phyloP scores from a whole-genome alignment of 2,329 filamentous ascomycete species.

The Canariomyces notabilis region DNA sequence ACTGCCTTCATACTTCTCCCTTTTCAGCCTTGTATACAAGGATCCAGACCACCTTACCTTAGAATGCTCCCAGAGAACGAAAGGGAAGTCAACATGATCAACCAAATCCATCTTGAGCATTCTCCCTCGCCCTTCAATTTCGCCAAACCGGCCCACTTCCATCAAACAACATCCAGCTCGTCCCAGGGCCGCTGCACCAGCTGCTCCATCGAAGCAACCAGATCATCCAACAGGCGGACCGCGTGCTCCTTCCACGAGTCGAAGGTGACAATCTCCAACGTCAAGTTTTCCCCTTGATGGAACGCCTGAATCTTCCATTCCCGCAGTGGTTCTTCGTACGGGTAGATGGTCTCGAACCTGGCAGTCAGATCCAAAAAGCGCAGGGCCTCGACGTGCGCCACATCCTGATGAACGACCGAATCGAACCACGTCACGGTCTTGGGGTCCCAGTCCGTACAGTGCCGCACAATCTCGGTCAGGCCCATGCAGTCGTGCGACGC shows the following conservation, averaged over 20 bases:
- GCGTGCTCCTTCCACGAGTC: slow-evolving; percentile 51
- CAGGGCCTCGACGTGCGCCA: slow-evolving; percentile 55
- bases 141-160: not conserved
- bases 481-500: slow-evolving; percentile 49
- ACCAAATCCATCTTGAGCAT: not conserved
- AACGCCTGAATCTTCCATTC: slow-evolving; percentile 61
- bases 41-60: too few species aligned
- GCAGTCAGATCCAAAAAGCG: slow-evolving; percentile 34
- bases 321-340: slow-evolving; percentile 50
- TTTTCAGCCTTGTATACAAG: too few species aligned
- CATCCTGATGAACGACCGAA: slow-evolving; percentile 55
- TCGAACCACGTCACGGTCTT: slow-evolving; percentile 43
- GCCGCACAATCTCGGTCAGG: slow-evolving; percentile 47
- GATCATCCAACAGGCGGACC: slow-evolving; percentile 44
- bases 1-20: too few species aligned
- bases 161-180: not conserved
- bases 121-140: not conserved
- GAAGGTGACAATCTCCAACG: slow-evolving; percentile 56
- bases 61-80: too few species aligned
- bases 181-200: slow-evolving; percentile 35
- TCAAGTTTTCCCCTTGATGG: slow-evolving; percentile 45
- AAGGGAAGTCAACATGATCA: not conserved
- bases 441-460: slow-evolving; percentile 42
- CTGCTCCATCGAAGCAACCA: slow-evolving; percentile 38
- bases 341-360: slow-evolving; percentile 54